phyloP scores from a whole-genome alignment of 495 filamentous ascomycete species.

The Baudoinia panamericana region DNA sequence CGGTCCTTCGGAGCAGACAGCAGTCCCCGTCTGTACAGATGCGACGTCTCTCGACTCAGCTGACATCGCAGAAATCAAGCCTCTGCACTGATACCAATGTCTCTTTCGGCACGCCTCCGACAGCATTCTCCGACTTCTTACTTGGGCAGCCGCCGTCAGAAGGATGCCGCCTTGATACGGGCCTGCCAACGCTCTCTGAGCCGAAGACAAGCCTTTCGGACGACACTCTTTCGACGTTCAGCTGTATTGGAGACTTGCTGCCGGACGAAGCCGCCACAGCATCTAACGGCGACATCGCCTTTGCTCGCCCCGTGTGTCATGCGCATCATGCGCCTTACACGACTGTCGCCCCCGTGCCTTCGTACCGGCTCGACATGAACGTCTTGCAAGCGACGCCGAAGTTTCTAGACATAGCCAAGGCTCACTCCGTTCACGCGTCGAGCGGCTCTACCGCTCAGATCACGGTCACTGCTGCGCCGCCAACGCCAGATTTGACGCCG shows the following conservation, averaged over 20 bases:
- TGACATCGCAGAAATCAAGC: slow-evolving; percentile 9
- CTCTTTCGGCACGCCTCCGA: slow-evolving; percentile 17
- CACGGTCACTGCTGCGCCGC: no score
- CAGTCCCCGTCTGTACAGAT: slow-evolving; percentile 24
- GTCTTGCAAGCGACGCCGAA: no score
- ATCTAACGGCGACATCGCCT: no score
- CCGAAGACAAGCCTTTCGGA: slow-evolving; percentile 14
- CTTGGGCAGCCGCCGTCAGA: background rate
- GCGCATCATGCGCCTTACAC: no score
- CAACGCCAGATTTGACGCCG: no score
- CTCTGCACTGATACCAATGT: slow-evolving; percentile 6
- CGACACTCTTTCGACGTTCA: slow-evolving; percentile 23
- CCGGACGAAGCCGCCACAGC: slow-evolving; percentile 23
- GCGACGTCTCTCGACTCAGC: slow-evolving; percentile 22
- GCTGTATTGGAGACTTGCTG: slow-evolving; percentile 23
- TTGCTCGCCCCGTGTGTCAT: no score
- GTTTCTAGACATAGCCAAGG: no score
- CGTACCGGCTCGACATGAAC: no score
- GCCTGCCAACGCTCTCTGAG: background rate
- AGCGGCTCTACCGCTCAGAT: no score
- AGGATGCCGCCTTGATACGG: background rate
- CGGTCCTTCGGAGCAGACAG: slow-evolving; percentile 14
- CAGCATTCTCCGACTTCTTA: background rate
- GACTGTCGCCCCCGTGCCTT: no score
- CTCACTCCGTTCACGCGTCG: no score